Evolutionary conservation across 2,329 filamentous ascomycete genomes (phyloP), one percentile per base, ranked within the genome.

Genomic region (Clonostachys byssicola): DNA sequence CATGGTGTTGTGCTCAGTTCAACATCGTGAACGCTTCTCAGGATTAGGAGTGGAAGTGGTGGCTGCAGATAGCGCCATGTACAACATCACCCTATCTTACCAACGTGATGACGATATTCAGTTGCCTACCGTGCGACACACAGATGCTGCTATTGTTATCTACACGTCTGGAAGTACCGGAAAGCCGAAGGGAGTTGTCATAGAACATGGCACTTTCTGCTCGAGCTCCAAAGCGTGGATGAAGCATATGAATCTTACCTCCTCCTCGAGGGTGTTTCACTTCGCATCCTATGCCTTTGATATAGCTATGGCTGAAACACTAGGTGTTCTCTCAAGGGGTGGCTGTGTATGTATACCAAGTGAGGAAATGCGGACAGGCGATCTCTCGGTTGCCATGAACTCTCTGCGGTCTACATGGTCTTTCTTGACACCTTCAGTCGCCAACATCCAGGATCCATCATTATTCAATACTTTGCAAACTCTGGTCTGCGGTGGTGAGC

Each of bases 121-220:
- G 23, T 30, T 5, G 5, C 53, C 56, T 7, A 44, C 42, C 6
- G 46, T 30, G 23, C 23, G 23, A 30, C 23, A 30, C 42, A 42
- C 42, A 35, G 47, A 36, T 17, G 35, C 44, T 20, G 47, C 14
- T 16, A 49, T 5, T 18, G 33, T 23, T 18, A 46, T 48, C 41
- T 48, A 44, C 17, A 48, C 46, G 12, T 44, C 41, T 12, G 46
- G 46, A 8, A 40, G 13, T 12, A 59, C 57, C 2, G 57, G 56
- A 13, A 47, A 46, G n/a, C 55, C 57, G 7, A 59, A 59, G 40
- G 57, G 57, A 5, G 50, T 54, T 7, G 42, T 55, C 12, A 50
- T 57, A 17, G 47, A 52, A 16, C 57, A 57, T 42, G 34, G 44
- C 13, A 36, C 48, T 23, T 45, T 60, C 8, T 14, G 52, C 36